Evolutionary conservation across 2,329 filamentous ascomycete genomes (phyloP).

Genomic region (Fusarium sp.): DNA sequence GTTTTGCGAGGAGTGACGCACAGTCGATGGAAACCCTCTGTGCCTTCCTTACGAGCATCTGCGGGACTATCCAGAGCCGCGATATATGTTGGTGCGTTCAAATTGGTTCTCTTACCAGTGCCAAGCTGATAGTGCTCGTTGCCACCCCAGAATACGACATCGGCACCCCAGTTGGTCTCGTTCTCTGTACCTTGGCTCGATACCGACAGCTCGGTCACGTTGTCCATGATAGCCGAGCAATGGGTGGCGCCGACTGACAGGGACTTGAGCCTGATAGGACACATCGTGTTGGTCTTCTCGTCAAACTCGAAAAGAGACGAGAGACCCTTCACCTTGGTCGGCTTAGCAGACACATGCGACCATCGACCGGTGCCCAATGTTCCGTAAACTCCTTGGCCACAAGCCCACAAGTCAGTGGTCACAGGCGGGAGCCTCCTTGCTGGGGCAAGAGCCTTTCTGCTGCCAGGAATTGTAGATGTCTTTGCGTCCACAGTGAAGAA

Average conservation of each 20-base stretch:
- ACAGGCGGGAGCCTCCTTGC: conserved; percentile 50
- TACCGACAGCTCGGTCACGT: conserved; percentile 75
- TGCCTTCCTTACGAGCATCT: conserved; percentile 70
- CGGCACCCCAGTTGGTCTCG: conserved; percentile 88
- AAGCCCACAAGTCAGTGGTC: conserved; percentile 79
- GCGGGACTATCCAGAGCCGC: conserved; percentile 74
- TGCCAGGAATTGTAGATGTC: conserved; percentile 51
- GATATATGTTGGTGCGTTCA: conserved; percentile 81
- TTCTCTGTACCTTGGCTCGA: conserved; percentile 65
- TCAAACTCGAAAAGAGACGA: conserved; percentile 90
- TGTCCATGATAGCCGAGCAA: conserved; percentile 83
- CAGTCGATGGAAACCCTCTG: conserved; percentile 76
- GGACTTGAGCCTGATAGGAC: conserved; percentile 81
- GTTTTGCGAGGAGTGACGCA: conserved; percentile 82
- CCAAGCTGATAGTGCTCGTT: conserved; percentile 96
- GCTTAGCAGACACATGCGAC: conserved; percentile 84
- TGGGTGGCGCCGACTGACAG: conserved; percentile 85
- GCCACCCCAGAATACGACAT: conserved; percentile 92
- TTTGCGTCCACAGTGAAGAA: conserved; percentile 88
- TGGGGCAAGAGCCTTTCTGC: conserved; percentile 43
- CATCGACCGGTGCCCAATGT: conserved; percentile 86
- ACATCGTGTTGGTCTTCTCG: conserved; percentile 72
- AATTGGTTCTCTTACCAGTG: conserved; percentile 87
- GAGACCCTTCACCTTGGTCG: conserved; percentile 83
- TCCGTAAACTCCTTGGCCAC: conserved; percentile 87